Conservation (phyloP, 2,329 filamentous ascomycete species). For the Ilyonectria sp. region DNA sequence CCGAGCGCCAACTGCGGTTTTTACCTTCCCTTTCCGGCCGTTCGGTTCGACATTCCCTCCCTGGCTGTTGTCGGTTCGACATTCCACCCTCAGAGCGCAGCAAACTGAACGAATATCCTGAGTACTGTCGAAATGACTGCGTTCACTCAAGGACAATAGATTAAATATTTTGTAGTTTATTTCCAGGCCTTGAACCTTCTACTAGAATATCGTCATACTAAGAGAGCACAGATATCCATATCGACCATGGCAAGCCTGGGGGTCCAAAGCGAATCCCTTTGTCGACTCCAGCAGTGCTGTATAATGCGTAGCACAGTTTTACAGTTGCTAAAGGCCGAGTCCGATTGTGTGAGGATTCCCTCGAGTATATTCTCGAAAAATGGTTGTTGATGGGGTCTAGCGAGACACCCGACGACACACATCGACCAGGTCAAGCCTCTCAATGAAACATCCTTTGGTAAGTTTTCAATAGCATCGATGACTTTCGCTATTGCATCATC, state of each 20-base stretch:
- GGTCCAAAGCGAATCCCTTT: constrained; percentile 25
- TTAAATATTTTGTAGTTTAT: too few relatives aligned
- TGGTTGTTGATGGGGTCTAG: constrained; percentile 25
- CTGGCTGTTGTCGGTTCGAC: neutral
- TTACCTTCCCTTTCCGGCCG: neutral
- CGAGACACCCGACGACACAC: constrained; percentile 34
- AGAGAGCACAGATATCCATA: constrained; percentile 40
- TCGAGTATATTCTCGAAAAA: constrained; percentile 35
- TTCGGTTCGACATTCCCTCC: neutral
- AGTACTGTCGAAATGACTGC: too few relatives aligned
- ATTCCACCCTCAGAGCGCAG: neutral
- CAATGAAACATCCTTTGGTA: constrained; percentile 30
- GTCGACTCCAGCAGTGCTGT: constrained; percentile 33
- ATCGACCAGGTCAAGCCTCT: constrained; percentile 38
- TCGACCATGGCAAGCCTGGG: constrained; percentile 35
- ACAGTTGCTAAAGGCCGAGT: constrained; percentile 38
- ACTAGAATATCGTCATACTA: constrained; percentile 25
- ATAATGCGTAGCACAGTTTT: constrained; percentile 36
- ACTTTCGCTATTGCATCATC: constrained; percentile 2
- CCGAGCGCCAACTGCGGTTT: neutral
- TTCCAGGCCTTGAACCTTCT: too few relatives aligned
- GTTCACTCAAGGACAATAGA: too few relatives aligned
- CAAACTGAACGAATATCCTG: neutral
- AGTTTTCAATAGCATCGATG: constrained; percentile 21
- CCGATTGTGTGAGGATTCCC: constrained; percentile 14